Evolutionary conservation across 176 grass and related monocot species (phyloP).

Genomic region (Echinochloa phyllopogon): DNA sequence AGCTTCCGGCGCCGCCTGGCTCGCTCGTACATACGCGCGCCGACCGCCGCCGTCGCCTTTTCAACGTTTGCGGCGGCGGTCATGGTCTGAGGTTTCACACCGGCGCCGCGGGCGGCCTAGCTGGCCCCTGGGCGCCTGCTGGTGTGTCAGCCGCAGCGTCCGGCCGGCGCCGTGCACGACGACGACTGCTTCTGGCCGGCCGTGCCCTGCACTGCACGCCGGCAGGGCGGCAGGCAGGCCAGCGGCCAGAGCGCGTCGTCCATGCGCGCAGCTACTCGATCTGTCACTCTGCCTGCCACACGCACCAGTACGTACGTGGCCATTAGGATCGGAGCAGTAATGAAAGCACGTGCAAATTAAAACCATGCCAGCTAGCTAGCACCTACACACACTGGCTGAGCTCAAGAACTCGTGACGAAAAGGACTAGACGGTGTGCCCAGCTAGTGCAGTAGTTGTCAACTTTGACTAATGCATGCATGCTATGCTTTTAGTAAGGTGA

Average conservation of each 20-base stretch:
- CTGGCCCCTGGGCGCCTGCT: not conserved
- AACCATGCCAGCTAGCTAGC: not conserved
- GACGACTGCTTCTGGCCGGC: not conserved
- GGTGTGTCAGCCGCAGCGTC: not conserved
- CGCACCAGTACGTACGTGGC: too few relatives aligned
- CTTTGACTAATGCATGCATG: too few relatives aligned
- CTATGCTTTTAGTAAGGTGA: too few relatives aligned
- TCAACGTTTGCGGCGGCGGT: constrained; percentile 33
- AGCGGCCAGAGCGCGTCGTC: not conserved
- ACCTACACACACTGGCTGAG: too few relatives aligned
- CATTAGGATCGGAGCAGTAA: not conserved
- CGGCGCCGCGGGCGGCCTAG: too few relatives aligned
- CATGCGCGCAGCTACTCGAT: too few relatives aligned
- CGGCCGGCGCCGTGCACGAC: not conserved
- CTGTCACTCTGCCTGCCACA: too few relatives aligned
- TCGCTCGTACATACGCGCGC: too few relatives aligned
- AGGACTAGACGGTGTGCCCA: too few relatives aligned
- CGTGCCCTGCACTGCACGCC: not conserved
- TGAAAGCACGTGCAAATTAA: not conserved
- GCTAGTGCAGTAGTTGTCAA: too few relatives aligned
- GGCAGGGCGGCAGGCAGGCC: not conserved
- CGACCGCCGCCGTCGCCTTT: not conserved
- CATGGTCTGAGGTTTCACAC: constrained; percentile 28
- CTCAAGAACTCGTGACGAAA: too few relatives aligned
- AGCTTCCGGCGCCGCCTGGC: constrained; percentile 13